A percentile compares a stretch with the other conserved stretches of the same genome.
Conservation (phyloP, 176 grass and related monocot species). For the Typha latifolia region DNA sequence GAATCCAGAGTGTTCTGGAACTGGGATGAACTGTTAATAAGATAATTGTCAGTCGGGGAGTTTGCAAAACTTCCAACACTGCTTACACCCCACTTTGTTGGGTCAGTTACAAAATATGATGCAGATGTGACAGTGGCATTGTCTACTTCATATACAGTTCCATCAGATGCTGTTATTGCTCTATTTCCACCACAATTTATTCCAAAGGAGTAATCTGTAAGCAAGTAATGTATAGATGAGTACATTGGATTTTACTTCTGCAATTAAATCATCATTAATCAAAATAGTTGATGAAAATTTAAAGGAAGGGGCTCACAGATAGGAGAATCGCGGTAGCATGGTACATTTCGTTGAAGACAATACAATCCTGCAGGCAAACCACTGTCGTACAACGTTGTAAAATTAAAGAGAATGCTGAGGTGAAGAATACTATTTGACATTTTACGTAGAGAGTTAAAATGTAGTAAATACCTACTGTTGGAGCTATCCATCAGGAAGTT, state of each 20-base stretch:
- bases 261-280: no score
- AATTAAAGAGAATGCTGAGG: neutral
- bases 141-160: constrained; percentile 40
- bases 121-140: constrained; percentile 26
- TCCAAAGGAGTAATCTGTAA: constrained; percentile 59
- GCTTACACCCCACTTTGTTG: constrained; percentile 63
- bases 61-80: constrained; percentile 52
- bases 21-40: constrained; percentile 29
- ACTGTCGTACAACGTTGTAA: constrained; percentile 23
- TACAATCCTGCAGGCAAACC: constrained; percentile 44
- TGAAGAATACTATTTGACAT: neutral
- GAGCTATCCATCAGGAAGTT: constrained; percentile 51
- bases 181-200: constrained; percentile 45
- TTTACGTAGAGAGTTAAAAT: constrained; percentile 1
- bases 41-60: constrained; percentile 28
- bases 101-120: constrained; percentile 43
- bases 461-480: constrained; percentile 44
- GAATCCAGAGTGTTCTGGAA: constrained; percentile 64
- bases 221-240: neutral
- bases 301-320: constrained; percentile 32
- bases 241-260: neutral
- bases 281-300: no score
- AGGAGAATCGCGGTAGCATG: constrained; percentile 45
- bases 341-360: constrained; percentile 52
- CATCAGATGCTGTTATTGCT: constrained; percentile 50